Conservation (phyloP, 78 protist species). For the Diacronema lutheri region DNA sequence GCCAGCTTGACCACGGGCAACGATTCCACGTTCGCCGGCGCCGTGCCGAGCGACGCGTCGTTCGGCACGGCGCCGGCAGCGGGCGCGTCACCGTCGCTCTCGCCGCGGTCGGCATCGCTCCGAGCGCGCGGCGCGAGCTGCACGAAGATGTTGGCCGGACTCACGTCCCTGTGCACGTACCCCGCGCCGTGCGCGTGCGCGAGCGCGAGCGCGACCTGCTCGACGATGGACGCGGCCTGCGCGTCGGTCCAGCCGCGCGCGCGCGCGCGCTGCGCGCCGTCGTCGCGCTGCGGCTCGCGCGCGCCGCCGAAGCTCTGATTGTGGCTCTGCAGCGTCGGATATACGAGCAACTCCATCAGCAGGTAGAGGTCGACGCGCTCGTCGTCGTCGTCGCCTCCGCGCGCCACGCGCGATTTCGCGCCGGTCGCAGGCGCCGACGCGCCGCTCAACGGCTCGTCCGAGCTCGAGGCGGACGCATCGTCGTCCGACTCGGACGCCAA, state of each 20-base stretch:
- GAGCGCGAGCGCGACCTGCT: background rate
- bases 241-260: background rate
- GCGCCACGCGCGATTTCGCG: too few species aligned
- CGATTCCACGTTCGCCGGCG: too few species aligned
- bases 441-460: too few species aligned
- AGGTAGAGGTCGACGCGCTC: background rate
- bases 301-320: too few species aligned
- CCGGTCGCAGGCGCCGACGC: too few species aligned
- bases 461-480: too few species aligned
- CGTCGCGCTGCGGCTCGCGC: background rate
- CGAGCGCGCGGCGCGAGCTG: background rate
- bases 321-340: background rate
- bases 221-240: background rate
- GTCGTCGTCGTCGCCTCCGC: background rate
- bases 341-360: background rate
- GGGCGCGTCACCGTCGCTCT: background rate
- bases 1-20: background rate
- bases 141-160: slow-evolving; percentile 12
- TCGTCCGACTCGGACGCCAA: too few species aligned
- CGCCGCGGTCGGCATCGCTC: background rate
- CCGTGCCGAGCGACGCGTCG: background rate
- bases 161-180: slow-evolving; percentile 1
- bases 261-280: too few species aligned
- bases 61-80: background rate
- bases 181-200: background rate